Evolutionary conservation across 2,329 filamentous ascomycete genomes (phyloP), one percentile per base, ranked within the genome.

Genomic region (Apiospora phragmitis): DNA sequence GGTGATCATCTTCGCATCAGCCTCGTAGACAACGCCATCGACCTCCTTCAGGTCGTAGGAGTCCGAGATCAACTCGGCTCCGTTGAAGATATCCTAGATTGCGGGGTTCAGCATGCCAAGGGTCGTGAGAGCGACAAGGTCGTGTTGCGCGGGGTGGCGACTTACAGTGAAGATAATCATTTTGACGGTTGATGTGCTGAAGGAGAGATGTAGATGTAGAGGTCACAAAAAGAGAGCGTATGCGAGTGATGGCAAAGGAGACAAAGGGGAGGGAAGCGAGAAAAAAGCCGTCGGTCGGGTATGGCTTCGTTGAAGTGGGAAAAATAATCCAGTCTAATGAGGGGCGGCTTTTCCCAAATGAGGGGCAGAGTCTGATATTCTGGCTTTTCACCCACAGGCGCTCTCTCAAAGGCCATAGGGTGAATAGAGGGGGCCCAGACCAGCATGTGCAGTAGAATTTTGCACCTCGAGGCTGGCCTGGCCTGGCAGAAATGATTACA

Each of bases 51-150:
- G 84, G 77, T 94, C 88, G 87, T 92, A 98, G 77, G 93, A 96
- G 87, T 98, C 95, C 80, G 96, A 97, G 91, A 98, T 91, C 83
- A 99, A 89, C 92, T 99, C 96, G 71, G 69, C 70, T 76, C 87
- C 93, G 84, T 90, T 93, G 85, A 98, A 83, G 79, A 96, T 85
- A 83, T 99, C 96, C 96, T 99, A 79, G 51, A 69, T 71, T 72
- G 69, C 68, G 69, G 69, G 71, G 71, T 68, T 69, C 66, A 49
- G 66, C 21, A 68, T 68, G 21, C 26, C 26, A n/a, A 67, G 24
- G 26, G 16, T n/a, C 26, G 16, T 11, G 55, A 62, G 32, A 18
- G 66, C 8, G 12, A 16, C 7, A 26, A 26, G 21, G 45, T 42
- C 5, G n/a, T 41, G 35, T 16, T 16, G 51, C 51, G 21, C 43